These are phyloP conservation scores for Diaporthe sp. DNA, from an alignment of 2,329 filamentous ascomycete species.

Conservation along the genomic window DNA sequence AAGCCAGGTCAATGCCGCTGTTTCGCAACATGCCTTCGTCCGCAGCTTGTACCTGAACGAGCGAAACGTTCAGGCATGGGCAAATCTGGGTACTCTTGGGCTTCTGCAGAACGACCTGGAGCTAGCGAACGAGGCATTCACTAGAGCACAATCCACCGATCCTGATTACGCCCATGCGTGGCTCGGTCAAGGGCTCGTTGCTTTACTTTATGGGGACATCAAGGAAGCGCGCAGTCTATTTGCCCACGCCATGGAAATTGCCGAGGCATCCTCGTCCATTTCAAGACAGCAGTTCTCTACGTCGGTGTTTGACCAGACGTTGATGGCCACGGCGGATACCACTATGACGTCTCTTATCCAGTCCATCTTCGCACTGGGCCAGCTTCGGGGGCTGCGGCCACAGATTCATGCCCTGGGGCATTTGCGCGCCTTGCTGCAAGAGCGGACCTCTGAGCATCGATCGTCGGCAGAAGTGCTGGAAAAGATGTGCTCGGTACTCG, in stretches of 20 bases:
- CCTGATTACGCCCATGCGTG: slow-evolving; percentile 94
- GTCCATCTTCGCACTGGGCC: slow-evolving; percentile 88
- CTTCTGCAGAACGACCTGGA: slow-evolving; percentile 85
- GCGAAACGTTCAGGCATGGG: slow-evolving; percentile 86
- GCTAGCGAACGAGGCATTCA: slow-evolving; percentile 92
- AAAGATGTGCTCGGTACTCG: slow-evolving; percentile 76
- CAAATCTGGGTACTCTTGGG: slow-evolving; percentile 89
- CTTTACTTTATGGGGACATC: slow-evolving; percentile 75
- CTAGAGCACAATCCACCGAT: slow-evolving; percentile 91
- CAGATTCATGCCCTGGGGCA: slow-evolving; percentile 81
- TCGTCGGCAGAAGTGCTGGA: slow-evolving; percentile 75
- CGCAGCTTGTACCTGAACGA: slow-evolving; percentile 95
- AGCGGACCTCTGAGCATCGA: slow-evolving; percentile 78
- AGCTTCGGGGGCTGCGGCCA: slow-evolving; percentile 79
- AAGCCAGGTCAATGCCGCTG: slow-evolving; percentile 84
- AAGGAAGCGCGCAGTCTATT: slow-evolving; percentile 82
- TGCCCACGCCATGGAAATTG: slow-evolving; percentile 94
- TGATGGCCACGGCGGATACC: slow-evolving; percentile 65
- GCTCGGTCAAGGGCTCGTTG: slow-evolving; percentile 92
- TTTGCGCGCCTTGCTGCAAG: slow-evolving; percentile 82
- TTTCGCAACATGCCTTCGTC: slow-evolving; percentile 94
- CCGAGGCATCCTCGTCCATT: slow-evolving; percentile 79
- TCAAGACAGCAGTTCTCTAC: slow-evolving; percentile 84
- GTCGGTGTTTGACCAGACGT: slow-evolving; percentile 85
- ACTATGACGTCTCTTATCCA: slow-evolving; percentile 78